These are phyloP conservation scores for Physcomitrellopsis africana DNA, from an alignment of 225 moss, liverwort and hornwort species.

Conservation along the genomic window DNA sequence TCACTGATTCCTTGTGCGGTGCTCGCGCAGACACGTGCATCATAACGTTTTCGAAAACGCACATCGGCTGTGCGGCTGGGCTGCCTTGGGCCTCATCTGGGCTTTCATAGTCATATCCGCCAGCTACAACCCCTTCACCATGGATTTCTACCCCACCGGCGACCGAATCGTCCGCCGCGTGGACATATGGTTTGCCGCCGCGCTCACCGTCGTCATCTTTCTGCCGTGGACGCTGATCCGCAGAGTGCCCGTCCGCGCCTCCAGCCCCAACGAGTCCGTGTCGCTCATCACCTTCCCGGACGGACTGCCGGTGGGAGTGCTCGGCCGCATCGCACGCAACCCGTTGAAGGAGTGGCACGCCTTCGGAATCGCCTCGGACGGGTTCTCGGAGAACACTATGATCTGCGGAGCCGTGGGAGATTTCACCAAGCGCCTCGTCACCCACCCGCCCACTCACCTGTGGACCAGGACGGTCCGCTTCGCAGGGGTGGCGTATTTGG, in stretches of 20 bases:
- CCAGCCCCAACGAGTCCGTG: conserved; percentile 25
- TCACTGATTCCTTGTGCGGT: neutral
- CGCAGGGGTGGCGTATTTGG: conserved; percentile 40
- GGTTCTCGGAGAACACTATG: conserved; percentile 23
- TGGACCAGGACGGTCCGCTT: conserved; percentile 43
- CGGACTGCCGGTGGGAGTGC: conserved; percentile 33
- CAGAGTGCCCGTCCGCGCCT: conserved; percentile 31
- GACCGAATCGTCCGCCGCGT: neutral
- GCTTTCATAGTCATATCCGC: conserved; percentile 32
- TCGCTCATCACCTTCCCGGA: conserved; percentile 35
- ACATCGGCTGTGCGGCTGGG: conserved; percentile 47
- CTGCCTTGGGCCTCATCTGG: conserved; percentile 39
- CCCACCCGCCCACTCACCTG: conserved; percentile 32
- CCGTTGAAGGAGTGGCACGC: conserved; percentile 52
- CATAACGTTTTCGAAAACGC: conserved; percentile 45
- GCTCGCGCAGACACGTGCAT: neutral
- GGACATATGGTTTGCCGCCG: conserved; percentile 35
- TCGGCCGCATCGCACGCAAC: conserved; percentile 39
- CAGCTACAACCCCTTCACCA: conserved; percentile 17
- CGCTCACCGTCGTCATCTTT: conserved; percentile 33
- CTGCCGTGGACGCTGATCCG: conserved; percentile 44
- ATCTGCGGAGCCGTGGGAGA: conserved; percentile 47
- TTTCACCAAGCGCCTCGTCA: conserved; percentile 44
- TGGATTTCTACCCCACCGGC: neutral
- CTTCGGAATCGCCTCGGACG: conserved; percentile 48